A percentile compares a stretch with the other conserved stretches of the same genome.
These are phyloP conservation scores for Acer yangbiense DNA, from an alignment of 345 rosid genomes.

Conservation along the genomic window DNA sequence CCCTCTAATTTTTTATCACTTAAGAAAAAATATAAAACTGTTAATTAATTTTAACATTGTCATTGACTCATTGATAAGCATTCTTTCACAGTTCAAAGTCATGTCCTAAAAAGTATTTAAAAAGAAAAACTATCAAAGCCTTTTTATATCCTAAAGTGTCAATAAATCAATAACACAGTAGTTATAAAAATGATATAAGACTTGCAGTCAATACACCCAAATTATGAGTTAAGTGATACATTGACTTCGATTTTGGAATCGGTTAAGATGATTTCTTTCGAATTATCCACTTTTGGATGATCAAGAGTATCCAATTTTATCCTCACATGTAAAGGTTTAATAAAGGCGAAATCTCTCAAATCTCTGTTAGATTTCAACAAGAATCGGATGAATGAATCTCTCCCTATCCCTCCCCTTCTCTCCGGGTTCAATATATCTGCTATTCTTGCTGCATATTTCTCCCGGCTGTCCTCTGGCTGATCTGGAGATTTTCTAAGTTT, in stretches of 20 bases:
- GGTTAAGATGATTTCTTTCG: slow-evolving; percentile 59
- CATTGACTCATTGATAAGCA: not conserved
- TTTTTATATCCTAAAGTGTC: not conserved
- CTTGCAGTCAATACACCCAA: not conserved
- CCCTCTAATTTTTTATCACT: no score
- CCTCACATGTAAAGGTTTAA: slow-evolving; percentile 72
- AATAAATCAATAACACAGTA: no score
- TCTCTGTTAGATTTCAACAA: slow-evolving; percentile 58
- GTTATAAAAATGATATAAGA: not conserved
- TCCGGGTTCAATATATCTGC: slow-evolving; percentile 49
- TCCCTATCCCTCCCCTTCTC: slow-evolving; percentile 32
- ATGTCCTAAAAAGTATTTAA: not conserved
- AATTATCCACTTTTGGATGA: slow-evolving; percentile 75
- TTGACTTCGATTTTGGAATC: slow-evolving; percentile 47
- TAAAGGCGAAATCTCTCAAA: slow-evolving; percentile 60
- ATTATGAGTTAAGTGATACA: slow-evolving; percentile 34
- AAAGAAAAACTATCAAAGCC: not conserved
- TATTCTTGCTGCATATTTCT: slow-evolving; percentile 56
- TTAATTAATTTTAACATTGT: no score
- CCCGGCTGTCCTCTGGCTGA: slow-evolving; percentile 36
- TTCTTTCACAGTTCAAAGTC: not conserved
- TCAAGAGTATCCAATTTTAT: slow-evolving; percentile 50
- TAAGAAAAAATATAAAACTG: no score
- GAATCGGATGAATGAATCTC: slow-evolving; percentile 52
- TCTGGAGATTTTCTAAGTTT: slow-evolving; percentile 49